phyloP scores from a whole-genome alignment of 768 basidiomycete genomes.

The Mycena galericulata region DNA sequence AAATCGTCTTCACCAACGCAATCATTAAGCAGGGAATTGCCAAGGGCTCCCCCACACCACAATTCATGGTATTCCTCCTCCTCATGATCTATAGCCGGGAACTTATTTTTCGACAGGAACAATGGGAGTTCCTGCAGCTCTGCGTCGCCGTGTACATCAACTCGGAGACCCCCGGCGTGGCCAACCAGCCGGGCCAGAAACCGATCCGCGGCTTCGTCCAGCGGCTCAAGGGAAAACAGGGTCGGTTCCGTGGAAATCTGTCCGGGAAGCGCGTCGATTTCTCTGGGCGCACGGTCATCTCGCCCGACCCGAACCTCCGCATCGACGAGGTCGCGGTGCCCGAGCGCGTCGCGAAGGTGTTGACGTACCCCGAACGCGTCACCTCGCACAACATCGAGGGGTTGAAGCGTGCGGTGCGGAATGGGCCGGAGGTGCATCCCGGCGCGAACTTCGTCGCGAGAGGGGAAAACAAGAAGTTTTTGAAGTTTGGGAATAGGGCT shows the following conservation, averaged over 20 bases:
- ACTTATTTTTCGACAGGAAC: conserved; percentile 67
- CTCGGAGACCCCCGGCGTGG: conserved; percentile 94
- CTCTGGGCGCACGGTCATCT: conserved; percentile 97
- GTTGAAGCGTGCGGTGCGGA: conserved; percentile 82
- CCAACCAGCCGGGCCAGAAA: conserved; percentile 87
- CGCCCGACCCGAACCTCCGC: conserved; percentile 97
- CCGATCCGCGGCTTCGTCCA: conserved; percentile 98
- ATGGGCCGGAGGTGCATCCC: conserved; percentile 92
- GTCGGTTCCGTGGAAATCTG: conserved; percentile 97
- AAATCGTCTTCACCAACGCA: conserved; percentile 95
- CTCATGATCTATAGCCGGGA: not conserved
- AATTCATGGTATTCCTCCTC: conserved; percentile 77
- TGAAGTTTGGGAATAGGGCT: conserved; percentile 87
- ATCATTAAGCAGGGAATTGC: conserved; percentile 91
- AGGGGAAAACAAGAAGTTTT: conserved; percentile 88
- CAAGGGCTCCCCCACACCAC: conserved; percentile 88
- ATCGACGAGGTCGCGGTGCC: conserved; percentile 99
- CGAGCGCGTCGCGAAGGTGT: conserved; percentile 91
- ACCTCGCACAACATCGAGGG: conserved; percentile 89
- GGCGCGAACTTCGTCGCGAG: conserved; percentile 95
- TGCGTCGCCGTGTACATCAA: conserved; percentile 98
- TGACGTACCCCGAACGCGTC: conserved; percentile 97
- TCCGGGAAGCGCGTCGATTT: conserved; percentile 99
- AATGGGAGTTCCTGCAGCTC: conserved; percentile 98
- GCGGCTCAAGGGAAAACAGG: conserved; percentile 98